A percentile compares a stretch with the other conserved stretches of the same genome.
These are phyloP conservation scores for Trichoderma simmonsii DNA, from an alignment of 2,329 filamentous ascomycete species.

Conservation along the genomic window DNA sequence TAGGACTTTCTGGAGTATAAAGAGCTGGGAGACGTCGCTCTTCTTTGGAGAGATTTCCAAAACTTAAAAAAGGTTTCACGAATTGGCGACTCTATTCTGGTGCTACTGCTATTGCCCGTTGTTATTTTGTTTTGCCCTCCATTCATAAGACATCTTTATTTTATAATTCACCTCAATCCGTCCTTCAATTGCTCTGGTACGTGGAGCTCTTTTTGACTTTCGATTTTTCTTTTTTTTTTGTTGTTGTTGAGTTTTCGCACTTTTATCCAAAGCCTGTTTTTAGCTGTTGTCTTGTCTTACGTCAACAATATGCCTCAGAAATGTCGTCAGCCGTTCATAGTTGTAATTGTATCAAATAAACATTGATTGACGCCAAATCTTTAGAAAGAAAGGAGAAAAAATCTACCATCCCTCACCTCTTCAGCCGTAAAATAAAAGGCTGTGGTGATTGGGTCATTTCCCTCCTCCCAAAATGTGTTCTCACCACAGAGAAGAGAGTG, in stretches of 20 bases:
- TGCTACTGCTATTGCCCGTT: not conserved
- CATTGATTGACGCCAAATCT: not conserved
- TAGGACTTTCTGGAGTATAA: not conserved
- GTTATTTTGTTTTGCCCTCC: not conserved
- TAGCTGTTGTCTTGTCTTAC: not conserved
- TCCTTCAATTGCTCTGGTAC: not conserved
- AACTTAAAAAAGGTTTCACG: not conserved
- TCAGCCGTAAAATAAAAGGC: not conserved
- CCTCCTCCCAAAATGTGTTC: not conserved
- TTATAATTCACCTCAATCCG: not conserved
- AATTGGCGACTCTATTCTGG: not conserved
- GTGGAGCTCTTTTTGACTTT: not conserved
- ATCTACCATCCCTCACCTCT: not conserved
- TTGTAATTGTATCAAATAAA: not conserved
- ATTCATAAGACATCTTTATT: not conserved
- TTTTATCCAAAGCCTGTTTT: not conserved
- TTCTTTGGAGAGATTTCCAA: not conserved
- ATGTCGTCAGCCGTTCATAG: not conserved
- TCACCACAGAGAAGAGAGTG: not conserved
- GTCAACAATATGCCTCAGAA: not conserved
- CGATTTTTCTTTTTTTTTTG: not conserved
- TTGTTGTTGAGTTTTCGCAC: not conserved
- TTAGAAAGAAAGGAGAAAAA: not conserved
- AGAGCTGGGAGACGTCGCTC: not conserved
- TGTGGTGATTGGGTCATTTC: not conserved